Percentiles rank a stretch among this genome's conserved stretches.
phyloP scores from a whole-genome alignment of 805 yeast genomes.

The Candida parachauliodes region DNA sequence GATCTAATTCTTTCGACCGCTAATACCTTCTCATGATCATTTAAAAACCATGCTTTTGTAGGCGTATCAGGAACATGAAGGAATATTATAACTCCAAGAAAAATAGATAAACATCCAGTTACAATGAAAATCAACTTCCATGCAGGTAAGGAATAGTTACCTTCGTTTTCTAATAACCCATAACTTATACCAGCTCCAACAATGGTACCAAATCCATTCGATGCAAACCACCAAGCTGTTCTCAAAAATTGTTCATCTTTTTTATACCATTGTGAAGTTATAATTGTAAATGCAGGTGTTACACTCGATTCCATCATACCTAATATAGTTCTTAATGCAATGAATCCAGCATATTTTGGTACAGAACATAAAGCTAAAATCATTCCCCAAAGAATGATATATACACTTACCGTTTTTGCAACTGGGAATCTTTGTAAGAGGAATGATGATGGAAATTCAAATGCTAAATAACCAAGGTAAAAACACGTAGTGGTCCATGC shows the following conservation, averaged over 20 bases:
- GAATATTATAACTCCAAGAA: conserved; percentile 44
- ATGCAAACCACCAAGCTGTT: conserved; percentile 34
- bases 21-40: conserved; percentile 27
- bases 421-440: conserved; percentile 56
- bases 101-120: conserved; percentile 55
- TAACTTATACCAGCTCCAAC: conserved; percentile 50
- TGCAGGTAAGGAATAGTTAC: conserved; percentile 39
- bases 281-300: conserved; percentile 40
- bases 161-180: conserved; percentile 40
- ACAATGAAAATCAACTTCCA: conserved; percentile 64
- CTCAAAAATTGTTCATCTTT: conserved; percentile 32
- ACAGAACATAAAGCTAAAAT: conserved; percentile 53
- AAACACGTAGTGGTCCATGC: conserved; percentile 39
- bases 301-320: conserved; percentile 38
- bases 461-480: conserved; percentile 57
- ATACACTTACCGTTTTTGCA: conserved; percentile 45
- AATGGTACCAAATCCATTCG: conserved; percentile 33
- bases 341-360: conserved; percentile 40
- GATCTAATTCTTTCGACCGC: conserved; percentile 29
- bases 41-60: conserved; percentile 36
- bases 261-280: conserved; percentile 32
- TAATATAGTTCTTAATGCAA: conserved; percentile 35
- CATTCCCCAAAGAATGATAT: conserved; percentile 61
- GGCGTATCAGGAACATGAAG: conserved; percentile 42
- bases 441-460: conserved; percentile 47